Percentiles rank a stretch among this genome's conserved stretches.
phyloP scores from a whole-genome alignment of 345 rosid genomes.

The Erucastrum elatum region DNA sequence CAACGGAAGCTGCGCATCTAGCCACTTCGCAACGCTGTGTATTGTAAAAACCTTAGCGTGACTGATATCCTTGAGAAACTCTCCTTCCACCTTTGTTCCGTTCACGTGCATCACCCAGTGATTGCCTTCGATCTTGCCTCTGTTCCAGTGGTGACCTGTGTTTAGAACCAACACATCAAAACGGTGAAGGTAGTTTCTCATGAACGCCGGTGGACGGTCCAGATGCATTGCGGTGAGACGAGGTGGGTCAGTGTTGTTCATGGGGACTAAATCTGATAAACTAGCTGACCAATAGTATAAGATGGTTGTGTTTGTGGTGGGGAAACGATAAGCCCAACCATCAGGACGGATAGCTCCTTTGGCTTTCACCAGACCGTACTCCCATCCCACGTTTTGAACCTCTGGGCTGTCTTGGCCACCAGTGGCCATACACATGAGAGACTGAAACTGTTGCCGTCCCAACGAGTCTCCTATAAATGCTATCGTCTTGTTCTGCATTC shows the following conservation, averaged over 20 bases:
- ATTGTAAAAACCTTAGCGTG: constrained; percentile 60
- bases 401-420: constrained; percentile 57
- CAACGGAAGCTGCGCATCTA: constrained; percentile 54
- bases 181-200: constrained; percentile 50
- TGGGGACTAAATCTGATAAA: constrained; percentile 52
- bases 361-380: constrained; percentile 56
- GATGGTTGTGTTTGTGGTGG: constrained; percentile 65
- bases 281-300: constrained; percentile 75
- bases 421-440: constrained; percentile 75
- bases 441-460: constrained; percentile 76
- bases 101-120: constrained; percentile 69
- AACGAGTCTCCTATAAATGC: constrained; percentile 86
- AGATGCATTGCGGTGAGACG: constrained; percentile 63
- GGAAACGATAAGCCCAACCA: constrained; percentile 73
- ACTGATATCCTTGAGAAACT: constrained; percentile 42
- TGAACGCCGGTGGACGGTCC: constrained; percentile 72
- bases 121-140: constrained; percentile 61
- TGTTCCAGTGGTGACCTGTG: constrained; percentile 85
- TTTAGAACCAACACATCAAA: constrained; percentile 69
- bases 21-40: constrained; percentile 60
- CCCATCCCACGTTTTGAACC: constrained; percentile 62
- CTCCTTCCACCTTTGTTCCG: constrained; percentile 47
- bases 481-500: constrained; percentile 75
- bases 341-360: constrained; percentile 62
- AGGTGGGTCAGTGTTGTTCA: constrained; percentile 45